Percentiles rank a stretch among this genome's conserved stretches.
phyloP scores from a whole-genome alignment of 2,329 filamentous ascomycete genomes.

The Talaromyces marneffei region DNA sequence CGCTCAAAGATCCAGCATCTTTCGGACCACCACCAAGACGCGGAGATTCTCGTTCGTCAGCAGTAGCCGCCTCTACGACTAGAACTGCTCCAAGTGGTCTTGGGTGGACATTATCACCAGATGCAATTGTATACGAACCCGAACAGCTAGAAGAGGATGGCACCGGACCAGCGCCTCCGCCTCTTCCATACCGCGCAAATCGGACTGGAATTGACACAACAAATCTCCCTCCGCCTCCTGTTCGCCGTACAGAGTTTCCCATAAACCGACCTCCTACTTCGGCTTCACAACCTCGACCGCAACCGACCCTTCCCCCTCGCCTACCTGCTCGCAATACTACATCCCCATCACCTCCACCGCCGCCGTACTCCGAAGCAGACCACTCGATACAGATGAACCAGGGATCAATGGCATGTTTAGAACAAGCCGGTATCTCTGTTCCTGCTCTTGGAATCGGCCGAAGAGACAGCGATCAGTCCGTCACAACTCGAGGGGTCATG shows the following conservation, averaged over 20 bases:
- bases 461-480: slow-evolving; percentile 25
- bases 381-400: slow-evolving; percentile 45
- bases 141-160: slow-evolving; percentile 27
- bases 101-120: slow-evolving; percentile 40
- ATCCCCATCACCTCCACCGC: slow-evolving; percentile 40
- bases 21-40: slow-evolving; percentile 79
- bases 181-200: slow-evolving; percentile 62
- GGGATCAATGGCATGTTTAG: slow-evolving; percentile 60
- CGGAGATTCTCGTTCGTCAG: slow-evolving; percentile 19
- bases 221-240: slow-evolving; percentile 65
- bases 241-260: slow-evolving; percentile 38
- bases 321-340: slow-evolving; percentile 64
- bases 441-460: slow-evolving; percentile 67
- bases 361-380: slow-evolving; percentile 42
- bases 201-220: slow-evolving; percentile 66
- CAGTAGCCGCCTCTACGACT: not conserved
- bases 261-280: slow-evolving; percentile 24
- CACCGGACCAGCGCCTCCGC: slow-evolving; percentile 45
- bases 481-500: slow-evolving; percentile 24
- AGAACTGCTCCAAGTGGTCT: slow-evolving; percentile 36
- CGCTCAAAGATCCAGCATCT: slow-evolving; percentile 66
- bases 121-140: slow-evolving; percentile 30
- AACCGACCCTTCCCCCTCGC: slow-evolving; percentile 53
- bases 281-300: slow-evolving; percentile 44
- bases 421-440: slow-evolving; percentile 70